A percentile compares a stretch with the other conserved stretches of the same genome.
Evolutionary conservation across 228 moss, liverwort and hornwort genomes (phyloP).

Genomic region (Sphagnum magellanicum): DNA sequence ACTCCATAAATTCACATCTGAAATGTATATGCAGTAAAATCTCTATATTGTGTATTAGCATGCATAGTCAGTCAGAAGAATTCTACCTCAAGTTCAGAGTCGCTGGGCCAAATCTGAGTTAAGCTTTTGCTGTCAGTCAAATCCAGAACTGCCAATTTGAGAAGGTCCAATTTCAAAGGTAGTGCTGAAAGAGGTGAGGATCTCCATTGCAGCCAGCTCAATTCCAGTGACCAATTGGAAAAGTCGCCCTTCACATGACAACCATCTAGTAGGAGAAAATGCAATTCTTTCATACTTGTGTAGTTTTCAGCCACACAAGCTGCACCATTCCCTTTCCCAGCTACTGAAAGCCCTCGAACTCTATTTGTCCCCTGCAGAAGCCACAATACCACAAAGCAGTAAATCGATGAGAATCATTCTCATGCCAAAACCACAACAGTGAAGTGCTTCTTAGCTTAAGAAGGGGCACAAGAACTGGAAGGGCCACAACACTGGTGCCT

Average conservation of each 20-base stretch:
- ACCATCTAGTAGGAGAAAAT: slow-evolving; percentile 23
- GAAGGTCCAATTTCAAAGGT: slow-evolving; percentile 1
- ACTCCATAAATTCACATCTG: too few relatives aligned
- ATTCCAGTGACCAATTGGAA: slow-evolving; percentile 4
- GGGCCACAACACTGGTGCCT: neutral
- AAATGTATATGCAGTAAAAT: too few relatives aligned
- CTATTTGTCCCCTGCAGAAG: slow-evolving; percentile 12
- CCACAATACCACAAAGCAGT: neutral
- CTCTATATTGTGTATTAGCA: too few relatives aligned
- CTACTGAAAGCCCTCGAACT: slow-evolving; percentile 16
- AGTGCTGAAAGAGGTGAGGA: slow-evolving; percentile 6
- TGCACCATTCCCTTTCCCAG: neutral
- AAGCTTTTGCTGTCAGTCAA: slow-evolving; percentile 18
- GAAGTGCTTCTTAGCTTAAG: too few relatives aligned
- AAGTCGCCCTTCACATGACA: slow-evolving; percentile 19
- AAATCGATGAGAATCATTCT: too few relatives aligned
- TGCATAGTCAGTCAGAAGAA: too few relatives aligned
- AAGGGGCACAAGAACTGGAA: too few relatives aligned
- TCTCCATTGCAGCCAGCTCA: slow-evolving; percentile 35
- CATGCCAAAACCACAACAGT: too few relatives aligned
- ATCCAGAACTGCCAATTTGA: slow-evolving; percentile 16
- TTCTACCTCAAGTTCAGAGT: slow-evolving; percentile 1
- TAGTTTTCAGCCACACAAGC: neutral
- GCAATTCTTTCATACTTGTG: slow-evolving; percentile 12
- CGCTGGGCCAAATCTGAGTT: slow-evolving; percentile 19